These are phyloP conservation scores for Auriscalpium vulgare DNA, from an alignment of 768 basidiomycete genomes.

Conservation along the genomic window DNA sequence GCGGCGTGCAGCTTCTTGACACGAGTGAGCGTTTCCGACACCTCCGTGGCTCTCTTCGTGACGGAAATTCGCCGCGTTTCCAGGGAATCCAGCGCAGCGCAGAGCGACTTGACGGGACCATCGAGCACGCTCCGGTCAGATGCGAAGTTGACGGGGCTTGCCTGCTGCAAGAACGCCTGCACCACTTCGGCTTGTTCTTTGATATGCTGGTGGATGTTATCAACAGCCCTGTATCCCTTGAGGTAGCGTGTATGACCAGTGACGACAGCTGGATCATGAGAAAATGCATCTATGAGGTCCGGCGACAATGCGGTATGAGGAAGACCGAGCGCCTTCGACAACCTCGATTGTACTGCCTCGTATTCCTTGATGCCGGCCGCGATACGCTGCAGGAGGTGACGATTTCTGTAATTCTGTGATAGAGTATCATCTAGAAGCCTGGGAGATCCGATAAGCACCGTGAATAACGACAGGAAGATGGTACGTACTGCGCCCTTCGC, in stretches of 20 bases:
- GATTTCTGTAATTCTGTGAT: conserved; percentile 57
- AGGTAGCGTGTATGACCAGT: conserved; percentile 54
- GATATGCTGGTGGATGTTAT: conserved; percentile 63
- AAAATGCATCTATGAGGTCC: conserved; percentile 67
- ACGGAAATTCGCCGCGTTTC: conserved; percentile 40
- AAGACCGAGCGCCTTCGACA: conserved; percentile 41
- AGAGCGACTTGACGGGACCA: conserved; percentile 40
- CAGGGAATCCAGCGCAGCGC: conserved; percentile 41
- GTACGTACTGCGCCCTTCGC: conserved; percentile 43
- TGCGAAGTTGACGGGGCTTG: not conserved
- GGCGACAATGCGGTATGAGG: conserved; percentile 44
- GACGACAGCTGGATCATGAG: conserved; percentile 72
- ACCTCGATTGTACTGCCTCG: conserved; percentile 46
- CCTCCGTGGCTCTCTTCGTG: conserved; percentile 37
- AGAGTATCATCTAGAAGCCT: conserved; percentile 56
- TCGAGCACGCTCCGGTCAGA: conserved; percentile 41
- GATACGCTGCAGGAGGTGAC: conserved; percentile 61
- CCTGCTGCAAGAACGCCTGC: conserved; percentile 8
- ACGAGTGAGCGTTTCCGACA: conserved; percentile 37
- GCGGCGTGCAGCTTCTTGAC: conserved; percentile 47
- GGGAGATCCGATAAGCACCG: conserved; percentile 6
- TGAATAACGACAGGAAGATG: not conserved
- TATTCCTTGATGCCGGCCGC: conserved; percentile 58
- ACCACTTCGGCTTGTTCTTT: conserved; percentile 45
- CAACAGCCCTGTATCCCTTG: conserved; percentile 64